phyloP scores from a whole-genome alignment of 169 alveolate species.

The Plasmodium malariae region DNA sequence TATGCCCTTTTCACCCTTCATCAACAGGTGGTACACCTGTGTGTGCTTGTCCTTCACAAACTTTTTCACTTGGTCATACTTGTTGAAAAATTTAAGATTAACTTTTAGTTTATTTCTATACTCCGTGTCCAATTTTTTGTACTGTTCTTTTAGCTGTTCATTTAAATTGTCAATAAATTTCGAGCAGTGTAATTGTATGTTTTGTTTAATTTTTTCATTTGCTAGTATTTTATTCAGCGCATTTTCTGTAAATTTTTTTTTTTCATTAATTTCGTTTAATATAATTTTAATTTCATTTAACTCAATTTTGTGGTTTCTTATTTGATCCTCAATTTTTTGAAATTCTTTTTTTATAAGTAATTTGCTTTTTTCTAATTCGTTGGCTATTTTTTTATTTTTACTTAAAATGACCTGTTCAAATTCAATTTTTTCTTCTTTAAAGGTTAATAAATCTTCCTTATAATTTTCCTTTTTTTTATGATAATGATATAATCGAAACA shows the following conservation, averaged over 20 bases:
- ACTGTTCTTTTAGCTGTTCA: slow-evolving; percentile 72
- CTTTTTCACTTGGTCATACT: slow-evolving; percentile 29
- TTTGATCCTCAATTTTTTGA: slow-evolving; percentile 27
- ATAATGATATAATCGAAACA: slow-evolving; percentile 46
- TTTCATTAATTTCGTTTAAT: slow-evolving; percentile 51
- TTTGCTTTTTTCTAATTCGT: slow-evolving; percentile 41
- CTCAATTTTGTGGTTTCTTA: not conserved
- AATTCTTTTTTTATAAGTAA: slow-evolving; percentile 33
- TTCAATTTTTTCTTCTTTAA: slow-evolving; percentile 34
- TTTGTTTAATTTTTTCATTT: slow-evolving; percentile 19
- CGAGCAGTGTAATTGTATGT: slow-evolving; percentile 54
- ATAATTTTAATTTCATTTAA: slow-evolving; percentile 11
- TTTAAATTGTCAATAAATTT: slow-evolving; percentile 59
- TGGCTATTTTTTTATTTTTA: slow-evolving; percentile 36
- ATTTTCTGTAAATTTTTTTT: slow-evolving; percentile 10
- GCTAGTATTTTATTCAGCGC: slow-evolving; percentile 2
- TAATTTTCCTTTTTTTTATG: slow-evolving; percentile 37
- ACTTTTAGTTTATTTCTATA: slow-evolving; percentile 77
- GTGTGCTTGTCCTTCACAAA: slow-evolving; percentile 47
- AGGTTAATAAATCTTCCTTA: slow-evolving; percentile 20
- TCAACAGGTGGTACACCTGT: slow-evolving; percentile 29
- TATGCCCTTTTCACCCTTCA: slow-evolving; percentile 35
- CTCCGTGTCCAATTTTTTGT: slow-evolving; percentile 39
- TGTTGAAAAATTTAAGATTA: slow-evolving; percentile 38
- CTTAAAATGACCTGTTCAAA: slow-evolving; percentile 44